Evolutionary conservation across 257 asterid genomes (phyloP).

Genomic region (Pogostemon cablin): DNA sequence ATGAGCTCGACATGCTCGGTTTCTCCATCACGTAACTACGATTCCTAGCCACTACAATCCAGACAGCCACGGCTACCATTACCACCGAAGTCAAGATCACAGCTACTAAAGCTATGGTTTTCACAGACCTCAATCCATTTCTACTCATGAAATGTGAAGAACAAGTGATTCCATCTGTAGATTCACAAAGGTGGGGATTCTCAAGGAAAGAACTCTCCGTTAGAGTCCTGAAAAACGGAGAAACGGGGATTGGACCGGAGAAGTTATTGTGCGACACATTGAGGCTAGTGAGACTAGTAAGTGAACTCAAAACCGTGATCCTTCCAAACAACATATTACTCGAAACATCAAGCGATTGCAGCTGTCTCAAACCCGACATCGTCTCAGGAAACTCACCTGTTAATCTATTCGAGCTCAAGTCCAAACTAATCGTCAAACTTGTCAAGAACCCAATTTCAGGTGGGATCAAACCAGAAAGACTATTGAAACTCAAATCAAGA

Average conservation of each 20-base stretch:
- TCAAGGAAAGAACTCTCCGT: conserved; percentile 60
- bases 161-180: conserved; percentile 73
- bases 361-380: conserved; percentile 65
- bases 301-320: conserved; percentile 58
- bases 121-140: conserved; percentile 50
- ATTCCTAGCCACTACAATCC: conserved; percentile 61
- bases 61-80: conserved; percentile 53
- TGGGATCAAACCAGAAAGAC: conserved; percentile 71
- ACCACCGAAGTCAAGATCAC: conserved; percentile 53
- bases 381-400: conserved; percentile 79
- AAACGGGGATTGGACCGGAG: conserved; percentile 84
- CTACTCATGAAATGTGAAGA: conserved; percentile 46
- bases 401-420: conserved; percentile 69
- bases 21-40: conserved; percentile 48
- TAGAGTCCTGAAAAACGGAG: conserved; percentile 76
- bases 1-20: conserved; percentile 36
- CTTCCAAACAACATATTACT: conserved; percentile 58
- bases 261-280: conserved; percentile 79
- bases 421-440: conserved; percentile 78
- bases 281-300: conserved; percentile 77
- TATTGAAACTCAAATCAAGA: conserved; percentile 82
- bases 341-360: conserved; percentile 86
- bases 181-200: conserved; percentile 71
- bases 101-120: conserved; percentile 56
- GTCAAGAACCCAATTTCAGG: conserved; percentile 63